phyloP scores from a whole-genome alignment of 2,329 filamentous ascomycete genomes.

The Albophoma yamanashiensis region DNA sequence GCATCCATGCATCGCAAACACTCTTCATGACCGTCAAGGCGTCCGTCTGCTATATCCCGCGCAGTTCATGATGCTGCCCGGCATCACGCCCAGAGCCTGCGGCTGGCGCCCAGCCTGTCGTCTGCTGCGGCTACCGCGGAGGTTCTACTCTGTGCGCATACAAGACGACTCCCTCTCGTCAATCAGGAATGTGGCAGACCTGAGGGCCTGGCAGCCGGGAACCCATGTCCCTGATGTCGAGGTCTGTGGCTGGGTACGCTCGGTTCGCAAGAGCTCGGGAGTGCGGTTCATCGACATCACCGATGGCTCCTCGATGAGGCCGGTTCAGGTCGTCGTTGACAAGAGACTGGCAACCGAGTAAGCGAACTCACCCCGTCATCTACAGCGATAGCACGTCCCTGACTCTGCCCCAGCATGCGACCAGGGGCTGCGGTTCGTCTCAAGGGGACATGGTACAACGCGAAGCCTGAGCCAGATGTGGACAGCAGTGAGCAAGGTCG shows the following conservation, averaged over 20 bases:
- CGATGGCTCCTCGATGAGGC: constrained; percentile 73
- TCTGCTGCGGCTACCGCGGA: constrained; percentile 3
- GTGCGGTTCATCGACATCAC: constrained; percentile 74
- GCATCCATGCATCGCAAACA: neutral
- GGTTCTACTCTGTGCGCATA: constrained; percentile 23
- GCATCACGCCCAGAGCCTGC: neutral
- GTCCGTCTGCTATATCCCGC: neutral
- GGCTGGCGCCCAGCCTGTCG: neutral
- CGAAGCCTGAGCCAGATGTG: constrained; percentile 1
- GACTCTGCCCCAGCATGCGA: constrained; percentile 49
- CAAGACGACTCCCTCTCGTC: constrained; percentile 15
- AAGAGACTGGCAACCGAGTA: constrained; percentile 64
- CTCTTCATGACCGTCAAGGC: neutral
- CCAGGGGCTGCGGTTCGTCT: constrained; percentile 74
- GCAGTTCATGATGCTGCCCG: neutral
- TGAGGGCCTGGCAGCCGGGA: constrained; percentile 41
- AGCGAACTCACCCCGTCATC: constrained; percentile 17
- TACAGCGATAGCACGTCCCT: constrained; percentile 11
- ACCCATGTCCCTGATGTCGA: constrained; percentile 37
- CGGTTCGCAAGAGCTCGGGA: constrained; percentile 76
- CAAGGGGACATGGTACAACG: constrained; percentile 58
- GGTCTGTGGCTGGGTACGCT: constrained; percentile 72
- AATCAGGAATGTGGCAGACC: constrained; percentile 38
- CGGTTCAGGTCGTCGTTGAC: constrained; percentile 72
- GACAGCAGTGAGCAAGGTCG: neutral